Evolutionary conservation across 2,329 filamentous ascomycete genomes (phyloP), one percentile per base, ranked within the genome.

Genomic region (Arthrobotrys megalospora): DNA sequence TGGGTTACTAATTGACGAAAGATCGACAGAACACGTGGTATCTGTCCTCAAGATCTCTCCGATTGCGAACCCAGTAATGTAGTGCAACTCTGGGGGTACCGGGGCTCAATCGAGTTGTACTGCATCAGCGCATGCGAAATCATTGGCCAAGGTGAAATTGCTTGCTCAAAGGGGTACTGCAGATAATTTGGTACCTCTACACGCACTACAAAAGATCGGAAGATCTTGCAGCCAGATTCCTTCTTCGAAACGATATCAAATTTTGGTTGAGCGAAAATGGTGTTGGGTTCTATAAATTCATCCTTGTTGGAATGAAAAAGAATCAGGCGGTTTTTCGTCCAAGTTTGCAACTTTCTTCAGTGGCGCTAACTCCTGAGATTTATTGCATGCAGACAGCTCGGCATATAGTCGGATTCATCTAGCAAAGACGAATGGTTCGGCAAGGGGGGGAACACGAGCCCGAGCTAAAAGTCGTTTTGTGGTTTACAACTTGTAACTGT

Each of bases 281-380:
- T 36, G 50, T 68, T 68, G 65, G 34, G 36, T 41, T 50, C 38
- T 32, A 62, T 47, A 43, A 53, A 70, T 70, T 62, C 53, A 71
- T 71, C 55, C 67, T 45, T 52, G 53, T 71, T 64, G 47, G 67
- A 71, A 71, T 53, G 12, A 52, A 45, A 32, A 19, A n/a, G 3
- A 12, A 34, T 28, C 45, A 38, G 34, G 16, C 7, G 3, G 21
- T 12, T 28, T 43, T 60, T 24, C 36, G 34, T 38, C 12, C 8
- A 60, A 6, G 34, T 43, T 5, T 11, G 28, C 36, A 58, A 70
- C 43, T 47, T 52, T 45, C 6, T 28, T 28, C 24, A 16, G 36
- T 21, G 34, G 38, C 64, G 64, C 64, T 55, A 67, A 50, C 41
- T 45, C 34, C 6, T 36, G 41, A 12, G 47, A 24, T 66, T 21